phyloP scores from a whole-genome alignment of 2,329 filamentous ascomycete genomes.

The Ophiosphaerella herpotricha region DNA sequence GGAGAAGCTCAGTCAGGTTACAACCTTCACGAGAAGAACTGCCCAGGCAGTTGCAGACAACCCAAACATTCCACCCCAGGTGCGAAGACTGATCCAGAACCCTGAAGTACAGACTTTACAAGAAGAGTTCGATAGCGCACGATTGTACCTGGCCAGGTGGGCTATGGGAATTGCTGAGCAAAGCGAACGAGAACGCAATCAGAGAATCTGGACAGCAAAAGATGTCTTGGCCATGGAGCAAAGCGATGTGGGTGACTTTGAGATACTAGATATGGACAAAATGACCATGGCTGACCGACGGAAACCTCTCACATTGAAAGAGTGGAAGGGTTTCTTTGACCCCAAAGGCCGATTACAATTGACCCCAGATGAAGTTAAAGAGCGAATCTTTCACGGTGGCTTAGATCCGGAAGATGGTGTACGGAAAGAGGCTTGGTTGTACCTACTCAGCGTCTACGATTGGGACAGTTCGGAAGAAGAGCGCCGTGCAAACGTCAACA shows the following conservation, averaged over 20 bases:
- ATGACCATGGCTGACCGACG: slow-evolving; percentile 77
- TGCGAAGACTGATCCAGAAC: slow-evolving; percentile 81
- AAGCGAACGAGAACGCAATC: slow-evolving; percentile 82
- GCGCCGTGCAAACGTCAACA: slow-evolving; percentile 79
- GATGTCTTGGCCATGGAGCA: slow-evolving; percentile 94
- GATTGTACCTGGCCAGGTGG: slow-evolving; percentile 93
- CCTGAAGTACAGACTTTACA: slow-evolving; percentile 94
- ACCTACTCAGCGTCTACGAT: slow-evolving; percentile 85
- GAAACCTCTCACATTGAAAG: slow-evolving; percentile 75
- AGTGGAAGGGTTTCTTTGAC: slow-evolving; percentile 94
- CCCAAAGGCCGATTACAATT: slow-evolving; percentile 74
- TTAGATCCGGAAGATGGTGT: slow-evolving; percentile 88
- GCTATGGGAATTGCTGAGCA: slow-evolving; percentile 99
- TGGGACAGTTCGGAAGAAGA: slow-evolving; percentile 92
- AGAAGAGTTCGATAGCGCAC: slow-evolving; percentile 95
- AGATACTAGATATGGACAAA: slow-evolving; percentile 81
- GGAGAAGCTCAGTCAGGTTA: slow-evolving; percentile 96
- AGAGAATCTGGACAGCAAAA: slow-evolving; percentile 88
- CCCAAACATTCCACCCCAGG: slow-evolving; percentile 85
- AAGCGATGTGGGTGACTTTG: slow-evolving; percentile 93
- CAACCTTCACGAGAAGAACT: slow-evolving; percentile 89
- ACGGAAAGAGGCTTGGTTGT: slow-evolving; percentile 95
- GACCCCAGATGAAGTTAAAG: slow-evolving; percentile 91
- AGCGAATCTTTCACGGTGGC: slow-evolving; percentile 95
- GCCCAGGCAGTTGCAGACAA: slow-evolving; percentile 93